Base-by-base conservation (phyloP, 2,329 filamentous ascomycete species). In the Gnomoniopsis smithogilvyi region DNA sequence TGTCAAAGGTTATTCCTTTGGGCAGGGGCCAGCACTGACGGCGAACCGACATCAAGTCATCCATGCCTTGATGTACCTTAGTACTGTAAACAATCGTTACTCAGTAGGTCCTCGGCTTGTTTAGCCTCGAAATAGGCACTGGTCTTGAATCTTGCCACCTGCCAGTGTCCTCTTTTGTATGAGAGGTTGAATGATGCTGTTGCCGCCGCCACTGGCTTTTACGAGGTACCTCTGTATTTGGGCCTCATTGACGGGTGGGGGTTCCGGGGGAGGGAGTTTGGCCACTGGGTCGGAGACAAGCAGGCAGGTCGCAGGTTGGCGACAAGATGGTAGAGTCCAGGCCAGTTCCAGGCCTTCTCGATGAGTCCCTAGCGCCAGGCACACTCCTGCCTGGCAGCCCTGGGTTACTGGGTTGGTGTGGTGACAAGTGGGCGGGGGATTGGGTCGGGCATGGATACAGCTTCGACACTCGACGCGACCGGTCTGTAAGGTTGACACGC, bases 291-390 rank as follows among this genome's bases (percentile, higher is more conserved):
- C 41, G 43, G 51, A 46, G 51, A 43, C 51, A 21, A 53, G 51
- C 26, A 30, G 26, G 26, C 26, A 30, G 26, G 26, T 8, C n/a
- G 38, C n/a, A 41, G 14, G n/a, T 12, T 15, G 38, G 38, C 14
- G 15, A 14, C n/a, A 41, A 12, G 38, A n/a, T 41, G 38, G 38
- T 11, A 19, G 43, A 19, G n/a, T n/a, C 15, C 19, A 19, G 43
- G 43, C 43, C 6, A 22, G 43, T 46, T 46, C 43, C 43, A 46
- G 43, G 43, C 43, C 43, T 46, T 56, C 56, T 56, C 52, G 49
- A 56, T 50, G 51, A 53, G 57, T 52, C 26, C 45, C 26, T 62
- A 62, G 60, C 54, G 54, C 56, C 60, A 62, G 60, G 60, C 60
- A 62, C 60, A 43, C 47, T 24, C 50, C 45, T 34, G 33, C 30